Evolutionary conservation across 2,329 filamentous ascomycete genomes (phyloP).

Genomic region (Plenodomus tracheiphilus): DNA sequence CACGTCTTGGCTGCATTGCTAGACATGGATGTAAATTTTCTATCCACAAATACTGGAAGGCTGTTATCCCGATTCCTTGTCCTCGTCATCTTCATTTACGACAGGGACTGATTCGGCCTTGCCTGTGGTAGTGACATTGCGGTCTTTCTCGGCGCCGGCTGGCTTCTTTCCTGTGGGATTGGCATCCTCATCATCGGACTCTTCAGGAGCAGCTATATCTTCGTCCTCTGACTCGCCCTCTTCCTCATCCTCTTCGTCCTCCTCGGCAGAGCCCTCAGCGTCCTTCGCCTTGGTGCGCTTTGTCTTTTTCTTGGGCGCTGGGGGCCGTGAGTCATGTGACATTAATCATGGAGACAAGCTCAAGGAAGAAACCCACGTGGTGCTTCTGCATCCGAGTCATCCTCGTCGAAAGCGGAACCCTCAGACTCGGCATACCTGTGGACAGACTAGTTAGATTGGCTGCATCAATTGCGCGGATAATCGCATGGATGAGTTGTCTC

Average conservation of each 20-base stretch:
- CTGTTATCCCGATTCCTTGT: conserved; percentile 16
- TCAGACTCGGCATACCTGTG: conserved; percentile 44
- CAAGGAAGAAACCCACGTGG: conserved; percentile 32
- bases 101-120: conserved; percentile 37
- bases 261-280: conserved; percentile 35
- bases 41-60: no score
- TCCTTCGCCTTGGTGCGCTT: conserved; percentile 36
- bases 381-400: conserved; percentile 41
- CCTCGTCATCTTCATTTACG: conserved; percentile 37
- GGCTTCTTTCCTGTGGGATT: conserved; percentile 41
- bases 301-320: conserved; percentile 43
- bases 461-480: neutral
- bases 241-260: conserved; percentile 37
- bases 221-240: conserved; percentile 33
- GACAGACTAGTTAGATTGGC: conserved; percentile 21
- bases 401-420: conserved; percentile 42
- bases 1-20: no score
- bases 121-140: conserved; percentile 37
- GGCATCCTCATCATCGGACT: conserved; percentile 26
- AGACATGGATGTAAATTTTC: no score
- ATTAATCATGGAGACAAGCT: neutral
- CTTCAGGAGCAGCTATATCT: conserved; percentile 12
- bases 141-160: conserved; percentile 37
- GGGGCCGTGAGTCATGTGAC: no score
- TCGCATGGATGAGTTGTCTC: neutral